Base-by-base conservation (phyloP, 176 grass and related monocot species). In the maize (Zea mays) region DNA sequence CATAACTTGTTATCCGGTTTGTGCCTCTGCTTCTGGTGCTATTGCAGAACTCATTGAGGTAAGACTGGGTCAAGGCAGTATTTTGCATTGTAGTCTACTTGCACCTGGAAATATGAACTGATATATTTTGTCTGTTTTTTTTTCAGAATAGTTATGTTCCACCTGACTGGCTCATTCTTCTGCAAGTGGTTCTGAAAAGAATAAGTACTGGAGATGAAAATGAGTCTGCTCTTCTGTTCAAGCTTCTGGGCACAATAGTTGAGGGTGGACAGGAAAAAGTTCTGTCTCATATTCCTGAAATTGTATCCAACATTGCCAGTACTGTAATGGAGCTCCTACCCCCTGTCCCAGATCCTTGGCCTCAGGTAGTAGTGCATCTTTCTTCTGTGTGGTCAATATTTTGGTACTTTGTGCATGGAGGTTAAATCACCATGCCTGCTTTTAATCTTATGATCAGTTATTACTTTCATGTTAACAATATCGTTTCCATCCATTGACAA, bases 41-140 rank as follows among this genome's bases (percentile, higher is more conserved):
- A 90, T 97, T 69, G 74, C 86, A 74, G 88, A 80, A 61, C 93
- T 97, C 21, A 87, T 97, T 63, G 93, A 97, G 83, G 93, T 97
- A 78, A 85, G 65, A 27, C 27, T 27, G 27, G 75, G 62, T 50
- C 46, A 17, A 62, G 7, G 16, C 60, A 11, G 38, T 49, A 37
- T 66, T 59, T 38, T 79, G 65, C 59, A 72, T 8, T 48, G 10
- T 14, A 37, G 12, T 72, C n/a, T 55, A 60, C 40, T 58, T 69
- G 60, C 38, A 41, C 83, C 15, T 83, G n/a, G 76, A 64, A 86
- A 52, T 79, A 70, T 71, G 49, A 42, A 71, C 76, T 71, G 65
- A 72, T 2, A 55, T 81, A 15, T 12, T 83, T 71, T 59, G 33
- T 51, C 40, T 57, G 77, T 86, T 38, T 33, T 27, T 27, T 84